Evolutionary conservation across 106 monocot genomes (phyloP).

Genomic region (Acanthochlamys bracteata): DNA sequence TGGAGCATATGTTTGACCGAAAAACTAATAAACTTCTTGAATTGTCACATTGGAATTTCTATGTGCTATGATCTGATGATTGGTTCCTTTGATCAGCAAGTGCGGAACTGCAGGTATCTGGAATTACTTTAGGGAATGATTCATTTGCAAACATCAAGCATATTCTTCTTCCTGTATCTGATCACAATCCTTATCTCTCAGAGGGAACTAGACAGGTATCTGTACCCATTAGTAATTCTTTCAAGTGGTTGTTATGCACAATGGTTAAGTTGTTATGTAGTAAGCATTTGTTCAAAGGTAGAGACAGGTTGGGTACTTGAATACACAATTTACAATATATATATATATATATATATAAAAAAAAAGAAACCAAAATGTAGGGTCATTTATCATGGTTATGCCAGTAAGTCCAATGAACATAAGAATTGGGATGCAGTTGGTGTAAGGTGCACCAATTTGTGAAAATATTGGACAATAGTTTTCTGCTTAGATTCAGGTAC

Average conservation of each 20-base stretch:
- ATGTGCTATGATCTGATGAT: neutral
- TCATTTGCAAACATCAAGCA: constrained; percentile 43
- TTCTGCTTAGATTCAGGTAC: too few relatives aligned
- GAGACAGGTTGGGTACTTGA: too few relatives aligned
- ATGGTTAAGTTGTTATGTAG: neutral
- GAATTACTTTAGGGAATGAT: constrained; percentile 25
- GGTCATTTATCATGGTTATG: too few relatives aligned
- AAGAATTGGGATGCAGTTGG: too few relatives aligned
- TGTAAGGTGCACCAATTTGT: too few relatives aligned
- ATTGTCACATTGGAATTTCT: neutral
- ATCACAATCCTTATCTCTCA: constrained; percentile 70
- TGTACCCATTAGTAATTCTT: neutral
- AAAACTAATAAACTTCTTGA: neutral
- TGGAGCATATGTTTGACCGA: neutral
- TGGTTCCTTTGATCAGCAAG: constrained; percentile 19
- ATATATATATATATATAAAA: neutral
- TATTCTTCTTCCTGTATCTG: constrained; percentile 66
- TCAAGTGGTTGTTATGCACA: too few relatives aligned
- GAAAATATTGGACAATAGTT: too few relatives aligned
- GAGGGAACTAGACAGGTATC: constrained; percentile 75
- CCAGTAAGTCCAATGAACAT: too few relatives aligned
- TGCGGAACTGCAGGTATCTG: constrained; percentile 45
- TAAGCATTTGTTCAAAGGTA: neutral
- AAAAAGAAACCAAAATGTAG: neutral
- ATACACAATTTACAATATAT: neutral